Evolutionary conservation across 2,329 filamentous ascomycete genomes (phyloP).

Genomic region (Simplicillium aogashimaense): DNA sequence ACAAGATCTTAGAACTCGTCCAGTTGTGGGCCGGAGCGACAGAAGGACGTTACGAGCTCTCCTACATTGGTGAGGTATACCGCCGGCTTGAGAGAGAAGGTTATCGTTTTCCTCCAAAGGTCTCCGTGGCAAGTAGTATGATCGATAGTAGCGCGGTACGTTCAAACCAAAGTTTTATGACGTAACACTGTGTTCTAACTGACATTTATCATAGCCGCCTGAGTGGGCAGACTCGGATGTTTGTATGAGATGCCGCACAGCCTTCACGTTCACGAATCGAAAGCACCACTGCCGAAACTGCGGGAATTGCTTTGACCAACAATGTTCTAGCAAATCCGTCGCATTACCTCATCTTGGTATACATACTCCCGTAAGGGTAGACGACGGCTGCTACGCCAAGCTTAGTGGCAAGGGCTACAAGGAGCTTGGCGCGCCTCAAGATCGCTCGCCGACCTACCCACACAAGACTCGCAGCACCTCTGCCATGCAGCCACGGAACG

Average conservation of each 20-base stretch:
- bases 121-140: conserved; percentile 90
- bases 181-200: background rate
- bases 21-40: conserved; percentile 89
- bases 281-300: conserved; percentile 99
- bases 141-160: conserved; percentile 89
- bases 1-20: conserved; percentile 86
- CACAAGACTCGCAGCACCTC: conserved; percentile 56
- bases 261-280: conserved; percentile 95
- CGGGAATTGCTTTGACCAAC: conserved; percentile 92
- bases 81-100: conserved; percentile 72
- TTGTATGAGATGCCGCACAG: conserved; percentile 92
- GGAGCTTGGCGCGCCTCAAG: conserved; percentile 30
- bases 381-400: conserved; percentile 90
- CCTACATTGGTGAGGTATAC: conserved; percentile 86
- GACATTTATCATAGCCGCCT: conserved; percentile 52
- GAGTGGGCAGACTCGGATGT: conserved; percentile 98
- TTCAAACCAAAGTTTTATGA: conserved; percentile 10
- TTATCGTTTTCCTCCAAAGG: conserved; percentile 79
- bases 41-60: conserved; percentile 71
- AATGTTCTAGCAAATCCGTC: conserved; percentile 83
- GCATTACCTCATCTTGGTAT: conserved; percentile 91
- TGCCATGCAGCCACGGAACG: conserved; percentile 80
- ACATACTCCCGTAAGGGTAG: conserved; percentile 79
- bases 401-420: conserved; percentile 59
- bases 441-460: conserved; percentile 38